Conservation (phyloP, 1,284 basidiomycete species). For the Blastosporella zonata region DNA sequence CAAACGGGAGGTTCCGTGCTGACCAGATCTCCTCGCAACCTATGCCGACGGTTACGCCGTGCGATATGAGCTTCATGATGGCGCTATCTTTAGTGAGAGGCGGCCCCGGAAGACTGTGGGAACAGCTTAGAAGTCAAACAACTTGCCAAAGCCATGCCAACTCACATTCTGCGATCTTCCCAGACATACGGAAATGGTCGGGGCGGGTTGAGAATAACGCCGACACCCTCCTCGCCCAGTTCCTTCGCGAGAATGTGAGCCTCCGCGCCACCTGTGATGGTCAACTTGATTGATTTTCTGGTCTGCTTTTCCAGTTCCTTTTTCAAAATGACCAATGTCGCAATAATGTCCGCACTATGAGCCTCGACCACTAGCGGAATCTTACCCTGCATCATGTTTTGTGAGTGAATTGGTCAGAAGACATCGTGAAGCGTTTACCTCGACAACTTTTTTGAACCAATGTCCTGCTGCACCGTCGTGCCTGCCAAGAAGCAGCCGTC, state of each 20-base stretch:
- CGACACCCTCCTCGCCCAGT: constrained; percentile 66
- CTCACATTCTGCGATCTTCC: constrained; percentile 60
- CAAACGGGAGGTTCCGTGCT: constrained; percentile 68
- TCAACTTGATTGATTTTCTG: constrained; percentile 45
- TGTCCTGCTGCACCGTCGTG: constrained; percentile 44
- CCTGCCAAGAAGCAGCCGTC: constrained; percentile 56
- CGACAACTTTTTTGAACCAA: constrained; percentile 51
- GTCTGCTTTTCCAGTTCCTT: constrained; percentile 57
- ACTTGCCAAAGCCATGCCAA: not conserved
- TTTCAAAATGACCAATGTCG: constrained; percentile 74
- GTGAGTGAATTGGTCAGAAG: not conserved
- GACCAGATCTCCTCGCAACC: constrained; percentile 67
- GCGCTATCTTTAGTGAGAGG: constrained; percentile 69
- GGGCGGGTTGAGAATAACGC: constrained; percentile 61
- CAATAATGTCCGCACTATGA: constrained; percentile 75
- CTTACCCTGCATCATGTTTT: constrained; percentile 28
- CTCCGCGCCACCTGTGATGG: constrained; percentile 70
- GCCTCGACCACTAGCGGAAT: constrained; percentile 57
- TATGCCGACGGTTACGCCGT: constrained; percentile 76
- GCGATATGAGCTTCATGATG: constrained; percentile 56
- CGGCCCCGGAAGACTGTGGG: constrained; percentile 53
- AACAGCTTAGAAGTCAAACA: not conserved
- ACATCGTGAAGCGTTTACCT: constrained; percentile 30
- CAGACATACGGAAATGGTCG: constrained; percentile 63
- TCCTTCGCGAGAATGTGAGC: constrained; percentile 75